Conservation (phyloP, 2,329 filamentous ascomycete species). For the Aureobasidium uvarum region DNA sequence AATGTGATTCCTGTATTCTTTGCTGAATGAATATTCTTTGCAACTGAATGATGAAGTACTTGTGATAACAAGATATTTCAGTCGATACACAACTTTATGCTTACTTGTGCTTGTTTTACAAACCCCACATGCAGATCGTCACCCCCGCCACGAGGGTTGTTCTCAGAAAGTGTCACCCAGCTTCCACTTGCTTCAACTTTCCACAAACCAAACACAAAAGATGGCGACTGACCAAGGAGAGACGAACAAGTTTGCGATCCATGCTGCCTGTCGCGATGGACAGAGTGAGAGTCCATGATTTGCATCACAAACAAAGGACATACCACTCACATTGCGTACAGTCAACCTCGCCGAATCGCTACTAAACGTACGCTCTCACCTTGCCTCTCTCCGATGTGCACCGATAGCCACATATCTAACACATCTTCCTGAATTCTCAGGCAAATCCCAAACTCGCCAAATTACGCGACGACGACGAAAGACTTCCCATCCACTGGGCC, state of each 20-base stretch:
- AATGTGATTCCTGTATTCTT: too few relatives aligned
- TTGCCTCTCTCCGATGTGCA: neutral
- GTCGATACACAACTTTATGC: too few relatives aligned
- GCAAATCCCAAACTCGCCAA: conserved; percentile 75
- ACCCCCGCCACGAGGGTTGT: conserved; percentile 18
- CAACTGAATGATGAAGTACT: too few relatives aligned
- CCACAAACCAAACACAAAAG: neutral
- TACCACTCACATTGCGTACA: conserved; percentile 40
- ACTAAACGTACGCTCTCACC: conserved; percentile 53
- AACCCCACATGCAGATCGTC: neutral
- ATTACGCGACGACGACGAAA: conserved; percentile 78
- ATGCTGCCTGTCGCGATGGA: conserved; percentile 82
- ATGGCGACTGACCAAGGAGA: conserved; percentile 32
- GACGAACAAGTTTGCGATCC: conserved; percentile 72
- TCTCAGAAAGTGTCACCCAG: neutral
- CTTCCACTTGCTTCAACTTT: neutral
- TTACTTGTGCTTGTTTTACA: neutral
- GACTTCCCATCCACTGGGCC: conserved; percentile 92
- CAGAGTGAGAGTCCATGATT: conserved; percentile 59
- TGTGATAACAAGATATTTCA: too few relatives aligned
- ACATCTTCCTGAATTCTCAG: conserved; percentile 43
- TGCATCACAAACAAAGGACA: conserved; percentile 11
- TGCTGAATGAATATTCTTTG: too few relatives aligned
- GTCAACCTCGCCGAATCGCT: conserved; percentile 71
- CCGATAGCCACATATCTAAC: neutral